phyloP scores from a whole-genome alignment of 2,329 filamentous ascomycete species.

The Penicillium sp. region DNA sequence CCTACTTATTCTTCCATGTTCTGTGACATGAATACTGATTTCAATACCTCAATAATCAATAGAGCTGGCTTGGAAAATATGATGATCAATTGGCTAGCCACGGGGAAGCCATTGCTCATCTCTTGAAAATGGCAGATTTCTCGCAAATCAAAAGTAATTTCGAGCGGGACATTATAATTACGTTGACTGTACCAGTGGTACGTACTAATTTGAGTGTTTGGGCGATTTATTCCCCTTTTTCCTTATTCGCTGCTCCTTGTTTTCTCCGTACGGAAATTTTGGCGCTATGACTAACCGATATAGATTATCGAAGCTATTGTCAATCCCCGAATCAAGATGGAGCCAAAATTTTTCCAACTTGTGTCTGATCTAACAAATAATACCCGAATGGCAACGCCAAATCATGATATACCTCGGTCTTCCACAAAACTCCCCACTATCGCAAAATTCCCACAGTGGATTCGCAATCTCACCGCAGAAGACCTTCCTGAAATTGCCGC shows the following conservation, averaged over 20 bases:
- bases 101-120: constrained; percentile 25
- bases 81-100: constrained; percentile 23
- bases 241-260: background rate
- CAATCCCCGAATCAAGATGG: constrained; percentile 25
- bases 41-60: background rate
- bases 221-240: no score
- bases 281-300: background rate
- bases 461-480: constrained; percentile 13
- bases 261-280: background rate
- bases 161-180: constrained; percentile 25
- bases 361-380: background rate
- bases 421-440: constrained; percentile 9
- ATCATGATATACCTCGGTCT: background rate
- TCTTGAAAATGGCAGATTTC: constrained; percentile 20
- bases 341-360: constrained; percentile 21
- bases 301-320: constrained; percentile 29
- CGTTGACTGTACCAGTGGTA: constrained; percentile 29
- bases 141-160: constrained; percentile 20
- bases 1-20: background rate
- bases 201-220: constrained; percentile 1
- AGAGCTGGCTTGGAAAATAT: constrained; percentile 29
- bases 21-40: background rate
- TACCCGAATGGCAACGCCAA: background rate
- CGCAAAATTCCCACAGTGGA: constrained; percentile 19
- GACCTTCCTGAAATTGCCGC: constrained; percentile 21